These are phyloP conservation scores for Suillus luteus DNA, from an alignment of 768 basidiomycete genomes.

Conservation along the genomic window DNA sequence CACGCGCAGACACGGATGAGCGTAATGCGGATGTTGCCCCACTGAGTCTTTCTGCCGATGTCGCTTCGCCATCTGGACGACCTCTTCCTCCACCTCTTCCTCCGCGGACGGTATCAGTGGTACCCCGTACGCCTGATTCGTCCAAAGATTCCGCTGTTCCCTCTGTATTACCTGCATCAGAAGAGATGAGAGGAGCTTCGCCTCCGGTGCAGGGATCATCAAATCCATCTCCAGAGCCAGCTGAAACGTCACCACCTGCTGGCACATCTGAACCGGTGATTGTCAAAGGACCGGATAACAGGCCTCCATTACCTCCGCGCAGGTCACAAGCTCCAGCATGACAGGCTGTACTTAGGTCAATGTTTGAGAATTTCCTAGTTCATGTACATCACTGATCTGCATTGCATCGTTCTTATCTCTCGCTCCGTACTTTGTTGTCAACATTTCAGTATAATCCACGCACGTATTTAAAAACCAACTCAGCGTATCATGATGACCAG, in stretches of 20 bases:
- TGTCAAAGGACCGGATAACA: slow-evolving; percentile 16
- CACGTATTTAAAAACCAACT: neutral
- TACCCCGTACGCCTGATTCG: slow-evolving; percentile 32
- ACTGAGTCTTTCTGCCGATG: slow-evolving; percentile 28
- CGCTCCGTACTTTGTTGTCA: neutral
- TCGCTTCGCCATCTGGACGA: slow-evolving; percentile 27
- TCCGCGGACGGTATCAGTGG: slow-evolving; percentile 40
- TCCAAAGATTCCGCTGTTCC: slow-evolving; percentile 25
- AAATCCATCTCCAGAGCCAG: slow-evolving; percentile 10
- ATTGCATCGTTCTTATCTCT: slow-evolving; percentile 7
- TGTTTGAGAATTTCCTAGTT: neutral
- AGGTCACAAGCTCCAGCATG: slow-evolving; percentile 19
- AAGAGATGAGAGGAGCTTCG: slow-evolving; percentile 36
- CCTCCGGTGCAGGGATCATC: slow-evolving; percentile 24
- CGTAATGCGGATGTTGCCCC: slow-evolving; percentile 34
- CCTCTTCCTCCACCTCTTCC: slow-evolving; percentile 41
- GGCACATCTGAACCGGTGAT: slow-evolving; percentile 12
- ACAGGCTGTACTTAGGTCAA: slow-evolving; percentile 3
- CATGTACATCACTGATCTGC: slow-evolving; percentile 8
- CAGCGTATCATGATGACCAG: neutral
- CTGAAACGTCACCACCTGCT: slow-evolving; percentile 9
- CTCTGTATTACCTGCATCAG: slow-evolving; percentile 45
- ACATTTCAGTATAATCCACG: slow-evolving; percentile 12
- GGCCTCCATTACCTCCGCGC: slow-evolving; percentile 40
- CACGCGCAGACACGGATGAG: slow-evolving; percentile 20